Evolutionary conservation across 108 stramenopile genomes (phyloP).

Genomic region (Nitzschia putrida): DNA sequence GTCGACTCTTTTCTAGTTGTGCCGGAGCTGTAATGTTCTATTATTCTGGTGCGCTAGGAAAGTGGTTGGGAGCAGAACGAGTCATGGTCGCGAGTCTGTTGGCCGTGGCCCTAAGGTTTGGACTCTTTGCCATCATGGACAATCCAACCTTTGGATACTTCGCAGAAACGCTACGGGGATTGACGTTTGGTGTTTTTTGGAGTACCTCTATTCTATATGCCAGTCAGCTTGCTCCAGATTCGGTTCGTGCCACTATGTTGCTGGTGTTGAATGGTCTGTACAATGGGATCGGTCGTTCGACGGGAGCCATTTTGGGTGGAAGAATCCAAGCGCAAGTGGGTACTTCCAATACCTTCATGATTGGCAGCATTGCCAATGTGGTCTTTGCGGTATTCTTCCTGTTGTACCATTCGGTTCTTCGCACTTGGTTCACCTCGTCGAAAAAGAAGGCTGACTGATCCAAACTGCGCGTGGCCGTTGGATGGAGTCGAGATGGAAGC

Average conservation of each 20-base stretch:
- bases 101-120: slow-evolving; percentile 79
- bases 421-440: background rate
- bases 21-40: slow-evolving; percentile 89
- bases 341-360: slow-evolving; percentile 17
- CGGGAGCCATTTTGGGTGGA: slow-evolving; percentile 35
- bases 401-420: slow-evolving; percentile 1
- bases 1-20: slow-evolving; percentile 75
- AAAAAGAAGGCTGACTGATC: no score
- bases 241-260: slow-evolving; percentile 36
- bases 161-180: slow-evolving; percentile 87
- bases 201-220: slow-evolving; percentile 88
- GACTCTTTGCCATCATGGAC: slow-evolving; percentile 81
- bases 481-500: no score
- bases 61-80: slow-evolving; percentile 73
- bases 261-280: slow-evolving; percentile 36
- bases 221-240: slow-evolving; percentile 82
- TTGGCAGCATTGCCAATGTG: background rate
- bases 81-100: slow-evolving; percentile 78
- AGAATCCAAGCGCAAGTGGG: slow-evolving; percentile 28
- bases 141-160: slow-evolving; percentile 84
- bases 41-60: slow-evolving; percentile 71
- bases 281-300: slow-evolving; percentile 44
- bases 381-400: slow-evolving; percentile 3
- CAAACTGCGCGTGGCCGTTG: no score
- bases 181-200: slow-evolving; percentile 94